phyloP scores from a whole-genome alignment of 192 early-diverging fungal species.

The Dimargaris verticillata region DNA sequence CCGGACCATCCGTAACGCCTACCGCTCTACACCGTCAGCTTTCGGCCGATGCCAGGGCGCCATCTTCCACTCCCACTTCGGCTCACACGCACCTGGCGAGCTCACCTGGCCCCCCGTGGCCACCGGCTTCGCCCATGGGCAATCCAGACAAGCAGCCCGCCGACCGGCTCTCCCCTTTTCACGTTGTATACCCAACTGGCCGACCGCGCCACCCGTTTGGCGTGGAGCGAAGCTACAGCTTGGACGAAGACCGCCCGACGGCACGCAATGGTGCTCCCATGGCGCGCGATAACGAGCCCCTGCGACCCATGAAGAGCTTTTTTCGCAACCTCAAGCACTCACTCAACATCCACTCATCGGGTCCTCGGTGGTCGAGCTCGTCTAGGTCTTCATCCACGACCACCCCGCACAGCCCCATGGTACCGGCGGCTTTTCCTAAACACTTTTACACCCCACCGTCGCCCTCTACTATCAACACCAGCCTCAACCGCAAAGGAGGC shows the following conservation, averaged over 20 bases:
- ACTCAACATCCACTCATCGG: neutral
- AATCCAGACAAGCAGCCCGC: too few species aligned
- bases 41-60: too few species aligned
- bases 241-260: slow-evolving; percentile 10
- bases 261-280: slow-evolving; percentile 7
- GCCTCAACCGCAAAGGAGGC: neutral
- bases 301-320: slow-evolving; percentile 7
- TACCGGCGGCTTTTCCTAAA: slow-evolving; percentile 2
- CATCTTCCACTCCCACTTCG: too few species aligned
- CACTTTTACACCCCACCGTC: slow-evolving; percentile 3
- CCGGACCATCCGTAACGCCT: too few species aligned
- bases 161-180: slow-evolving; percentile 4
- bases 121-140: too few species aligned
- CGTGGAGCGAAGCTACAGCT: slow-evolving; percentile 9
- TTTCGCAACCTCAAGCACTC: slow-evolving; percentile 3
- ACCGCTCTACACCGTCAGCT: too few species aligned
- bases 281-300: neutral
- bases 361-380: slow-evolving; percentile 3
- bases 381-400: slow-evolving; percentile 5
- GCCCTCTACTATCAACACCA: slow-evolving; percentile 7
- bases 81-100: too few species aligned
- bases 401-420: slow-evolving; percentile 9
- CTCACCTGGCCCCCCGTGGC: too few species aligned
- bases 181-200: slow-evolving; percentile 1
- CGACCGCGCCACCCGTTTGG: neutral